phyloP scores from a whole-genome alignment of 192 early-diverging fungal species.

The Glomus cerebriforme region DNA sequence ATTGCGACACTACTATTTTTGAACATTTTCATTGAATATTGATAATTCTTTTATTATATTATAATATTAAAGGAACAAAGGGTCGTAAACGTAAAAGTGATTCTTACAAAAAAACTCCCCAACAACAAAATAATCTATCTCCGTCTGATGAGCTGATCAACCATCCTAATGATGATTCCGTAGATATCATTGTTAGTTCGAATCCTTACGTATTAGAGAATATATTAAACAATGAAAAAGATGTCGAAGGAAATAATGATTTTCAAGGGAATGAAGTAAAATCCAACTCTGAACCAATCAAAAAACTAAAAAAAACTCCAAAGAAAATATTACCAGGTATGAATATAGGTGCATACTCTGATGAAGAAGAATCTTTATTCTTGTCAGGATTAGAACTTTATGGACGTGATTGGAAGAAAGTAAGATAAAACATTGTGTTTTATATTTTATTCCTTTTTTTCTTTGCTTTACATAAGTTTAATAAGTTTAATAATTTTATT shows the following conservation, averaged over 20 bases:
- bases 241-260: not conserved
- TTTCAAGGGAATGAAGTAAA: not conserved
- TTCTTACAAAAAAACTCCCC: not conserved
- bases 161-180: not conserved
- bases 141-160: not conserved
- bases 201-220: not conserved
- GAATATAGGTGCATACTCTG: slow-evolving; percentile 76
- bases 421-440: slow-evolving; percentile 33
- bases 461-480: not conserved
- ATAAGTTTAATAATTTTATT: not conserved
- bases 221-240: slow-evolving; percentile 2
- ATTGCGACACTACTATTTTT: not conserved
- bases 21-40: not conserved
- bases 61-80: not conserved
- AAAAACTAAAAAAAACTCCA: slow-evolving; percentile 42
- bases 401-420: slow-evolving; percentile 82
- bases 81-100: not conserved
- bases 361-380: slow-evolving; percentile 75
- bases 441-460: slow-evolving; percentile 13
- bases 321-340: slow-evolving; percentile 52
- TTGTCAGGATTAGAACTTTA: slow-evolving; percentile 75
- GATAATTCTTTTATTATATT: not conserved
- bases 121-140: not conserved
- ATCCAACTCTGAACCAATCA: slow-evolving; percentile 31
- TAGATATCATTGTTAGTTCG: slow-evolving; percentile 8